Evolutionary conservation across 768 basidiomycete genomes (phyloP), one percentile per base, ranked within the genome.

Genomic region (Tephrocybe sp.): DNA sequence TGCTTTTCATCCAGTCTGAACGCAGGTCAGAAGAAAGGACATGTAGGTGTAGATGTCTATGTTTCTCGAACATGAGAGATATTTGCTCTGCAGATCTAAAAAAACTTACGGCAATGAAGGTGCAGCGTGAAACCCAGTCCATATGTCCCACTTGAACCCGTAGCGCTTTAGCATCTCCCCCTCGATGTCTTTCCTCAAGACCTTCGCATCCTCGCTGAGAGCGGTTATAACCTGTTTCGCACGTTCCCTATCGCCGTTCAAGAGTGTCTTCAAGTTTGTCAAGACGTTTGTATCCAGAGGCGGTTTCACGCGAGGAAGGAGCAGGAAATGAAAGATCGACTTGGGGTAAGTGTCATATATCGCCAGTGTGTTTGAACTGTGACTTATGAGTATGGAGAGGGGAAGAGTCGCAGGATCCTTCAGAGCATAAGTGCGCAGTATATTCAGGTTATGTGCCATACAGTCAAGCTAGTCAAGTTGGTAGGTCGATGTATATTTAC

Each of bases 61-160:
- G 17, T 16, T 14, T 16, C 52, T 52, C 33, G 30, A 39, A 49
- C 41, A 42, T n/a, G 38, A 16, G 23, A n/a, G 11, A 39, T 31
- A 31, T n/a, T 10, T 43, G 3, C 14, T 13, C 20, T 16, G 26
- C n/a, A 35, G 11, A 33, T 30, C 12, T 12, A 30, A n/a, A 11
- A n/a, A 22, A 31, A 77, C 88, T 59, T 64, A 93, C 93, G 80
- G 78, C 88, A 96, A 87, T 20, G 92, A 93, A 12, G 89, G 89
- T 13, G 78, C 75, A 1, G 83, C 87, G 67, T 97, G 94, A 64
- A 97, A 95, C 3, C 94, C 94, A 5, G 73, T 75, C 80, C 84
- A 85, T 36, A 95, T 73, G 32, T 72, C 76, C 88, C 90, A 91
- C 55, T 78, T 82, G 68, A 85, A 89, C 13, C 85, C 84, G 59